Conservation (phyloP, 208 protist species). For the Novymonas esmeraldas region DNA sequence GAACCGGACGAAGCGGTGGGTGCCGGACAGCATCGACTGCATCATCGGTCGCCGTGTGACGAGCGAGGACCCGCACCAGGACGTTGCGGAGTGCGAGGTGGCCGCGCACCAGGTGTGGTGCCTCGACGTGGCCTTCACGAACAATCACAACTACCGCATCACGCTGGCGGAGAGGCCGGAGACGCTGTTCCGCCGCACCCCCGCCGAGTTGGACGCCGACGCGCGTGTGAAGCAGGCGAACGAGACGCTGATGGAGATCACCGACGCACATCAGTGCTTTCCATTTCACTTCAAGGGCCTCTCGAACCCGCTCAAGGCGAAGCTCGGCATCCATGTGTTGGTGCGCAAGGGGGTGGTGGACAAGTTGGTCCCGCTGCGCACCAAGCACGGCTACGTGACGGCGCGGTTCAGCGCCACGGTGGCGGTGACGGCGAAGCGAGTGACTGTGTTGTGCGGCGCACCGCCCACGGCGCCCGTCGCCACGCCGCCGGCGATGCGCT, state of each 20-base stretch:
- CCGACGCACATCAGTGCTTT: conserved; percentile 74
- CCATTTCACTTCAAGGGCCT: conserved; percentile 80
- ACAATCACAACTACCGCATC: conserved; percentile 49
- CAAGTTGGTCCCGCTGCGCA: conserved; percentile 52
- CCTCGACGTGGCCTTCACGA: conserved; percentile 90
- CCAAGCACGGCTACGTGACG: conserved; percentile 65
- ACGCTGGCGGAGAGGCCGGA: conserved; percentile 44
- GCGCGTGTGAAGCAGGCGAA: conserved; percentile 65
- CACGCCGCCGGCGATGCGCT: conserved; percentile 31
- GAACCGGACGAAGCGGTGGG: conserved; percentile 96
- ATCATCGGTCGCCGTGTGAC: conserved; percentile 92
- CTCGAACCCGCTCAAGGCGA: conserved; percentile 57
- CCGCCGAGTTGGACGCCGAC: conserved; percentile 60
- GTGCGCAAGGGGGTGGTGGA: conserved; percentile 69
- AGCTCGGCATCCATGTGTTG: conserved; percentile 74
- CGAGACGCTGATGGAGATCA: conserved; percentile 65
- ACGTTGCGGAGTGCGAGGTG: conserved; percentile 89
- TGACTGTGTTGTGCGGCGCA: conserved; percentile 79
- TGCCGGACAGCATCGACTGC: conserved; percentile 97
- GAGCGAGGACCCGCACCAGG: conserved; percentile 79
- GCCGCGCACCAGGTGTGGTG: conserved; percentile 84
- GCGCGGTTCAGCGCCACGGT: conserved; percentile 85
- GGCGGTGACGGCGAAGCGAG: conserved; percentile 63
- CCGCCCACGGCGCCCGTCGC: conserved; percentile 42
- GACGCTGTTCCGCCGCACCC: conserved; percentile 72